Percentiles rank a stretch among this genome's conserved stretches.
These are phyloP conservation scores for Fusarium sp. DNA, from an alignment of 2,329 filamentous ascomycete species.

Conservation along the genomic window DNA sequence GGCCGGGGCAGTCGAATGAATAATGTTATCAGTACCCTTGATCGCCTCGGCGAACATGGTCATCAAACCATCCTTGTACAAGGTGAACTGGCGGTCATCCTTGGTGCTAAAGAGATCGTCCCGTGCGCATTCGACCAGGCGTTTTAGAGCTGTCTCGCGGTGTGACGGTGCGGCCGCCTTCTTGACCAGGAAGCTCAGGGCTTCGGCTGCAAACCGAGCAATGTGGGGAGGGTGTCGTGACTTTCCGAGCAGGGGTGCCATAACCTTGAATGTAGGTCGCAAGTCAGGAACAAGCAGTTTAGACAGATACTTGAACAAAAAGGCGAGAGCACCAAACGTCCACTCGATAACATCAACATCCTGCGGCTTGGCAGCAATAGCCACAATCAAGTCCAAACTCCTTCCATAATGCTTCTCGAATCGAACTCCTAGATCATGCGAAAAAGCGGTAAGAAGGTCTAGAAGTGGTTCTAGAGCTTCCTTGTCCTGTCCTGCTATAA, in stretches of 20 bases:
- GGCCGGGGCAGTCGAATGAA: slow-evolving; percentile 73
- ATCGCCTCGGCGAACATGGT: slow-evolving; percentile 89
- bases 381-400: slow-evolving; percentile 81
- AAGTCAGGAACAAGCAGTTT: slow-evolving; percentile 88
- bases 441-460: slow-evolving; percentile 90
- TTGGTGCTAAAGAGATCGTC: slow-evolving; percentile 73
- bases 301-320: slow-evolving; percentile 97
- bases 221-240: slow-evolving; percentile 87
- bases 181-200: slow-evolving; percentile 92
- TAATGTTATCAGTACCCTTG: slow-evolving; percentile 72
- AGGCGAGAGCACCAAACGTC: slow-evolving; percentile 94
- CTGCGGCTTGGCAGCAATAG: slow-evolving; percentile 82
- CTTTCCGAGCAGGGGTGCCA: slow-evolving; percentile 88
- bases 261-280: slow-evolving; percentile 84
- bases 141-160: slow-evolving; percentile 79
- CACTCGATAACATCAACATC: slow-evolving; percentile 95
- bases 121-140: slow-evolving; percentile 80
- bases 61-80: slow-evolving; percentile 92
- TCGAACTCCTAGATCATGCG: slow-evolving; percentile 88
- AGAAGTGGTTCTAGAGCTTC: slow-evolving; percentile 89
- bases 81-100: slow-evolving; percentile 70
- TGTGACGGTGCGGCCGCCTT: slow-evolving; percentile 87
- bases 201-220: slow-evolving; percentile 92
- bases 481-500: slow-evolving; percentile 83
- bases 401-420: slow-evolving; percentile 92